These are phyloP conservation scores for Kwoniella newhampshirensis DNA, from an alignment of 768 basidiomycete species.

Conservation along the genomic window DNA sequence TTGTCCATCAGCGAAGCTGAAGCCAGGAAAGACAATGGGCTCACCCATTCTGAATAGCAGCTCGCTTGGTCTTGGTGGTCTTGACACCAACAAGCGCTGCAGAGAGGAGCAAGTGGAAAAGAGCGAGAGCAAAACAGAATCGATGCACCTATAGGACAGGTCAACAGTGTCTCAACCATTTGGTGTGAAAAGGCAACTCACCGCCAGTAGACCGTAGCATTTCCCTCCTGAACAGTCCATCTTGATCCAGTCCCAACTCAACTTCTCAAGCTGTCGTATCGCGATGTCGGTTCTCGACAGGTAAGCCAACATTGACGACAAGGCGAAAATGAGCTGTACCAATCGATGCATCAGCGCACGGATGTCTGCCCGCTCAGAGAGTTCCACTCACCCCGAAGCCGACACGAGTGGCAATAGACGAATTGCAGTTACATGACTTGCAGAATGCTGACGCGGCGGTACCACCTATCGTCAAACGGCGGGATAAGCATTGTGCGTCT, in stretches of 20 bases:
- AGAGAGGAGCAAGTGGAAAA: conserved; percentile 83
- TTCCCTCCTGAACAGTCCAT: conserved; percentile 92
- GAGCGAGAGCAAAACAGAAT: conserved; percentile 87
- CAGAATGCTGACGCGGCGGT: conserved; percentile 87
- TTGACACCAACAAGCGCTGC: conserved; percentile 77
- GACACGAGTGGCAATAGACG: conserved; percentile 93
- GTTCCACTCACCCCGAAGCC: conserved; percentile 77
- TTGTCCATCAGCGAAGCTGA: neutral
- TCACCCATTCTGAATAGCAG: conserved; percentile 95
- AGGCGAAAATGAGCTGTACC: conserved; percentile 80
- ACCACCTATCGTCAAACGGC: conserved; percentile 32
- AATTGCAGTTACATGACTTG: conserved; percentile 99
- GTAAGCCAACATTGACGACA: conserved; percentile 96
- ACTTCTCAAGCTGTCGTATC: conserved; percentile 81
- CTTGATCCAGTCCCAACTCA: conserved; percentile 96
- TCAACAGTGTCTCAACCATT: neutral
- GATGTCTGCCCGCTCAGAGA: neutral
- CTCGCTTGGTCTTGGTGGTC: conserved; percentile 87
- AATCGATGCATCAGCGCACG: neutral
- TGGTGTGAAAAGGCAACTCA: conserved; percentile 54
- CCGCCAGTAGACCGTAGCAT: conserved; percentile 94
- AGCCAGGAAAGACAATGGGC: conserved; percentile 27
- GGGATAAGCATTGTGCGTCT: no score
- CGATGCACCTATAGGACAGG: conserved; percentile 66
- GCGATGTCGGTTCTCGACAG: conserved; percentile 88